Evolutionary conservation across 2,329 filamentous ascomycete genomes (phyloP).

Genomic region (Coniochaeta pulveracea): DNA sequence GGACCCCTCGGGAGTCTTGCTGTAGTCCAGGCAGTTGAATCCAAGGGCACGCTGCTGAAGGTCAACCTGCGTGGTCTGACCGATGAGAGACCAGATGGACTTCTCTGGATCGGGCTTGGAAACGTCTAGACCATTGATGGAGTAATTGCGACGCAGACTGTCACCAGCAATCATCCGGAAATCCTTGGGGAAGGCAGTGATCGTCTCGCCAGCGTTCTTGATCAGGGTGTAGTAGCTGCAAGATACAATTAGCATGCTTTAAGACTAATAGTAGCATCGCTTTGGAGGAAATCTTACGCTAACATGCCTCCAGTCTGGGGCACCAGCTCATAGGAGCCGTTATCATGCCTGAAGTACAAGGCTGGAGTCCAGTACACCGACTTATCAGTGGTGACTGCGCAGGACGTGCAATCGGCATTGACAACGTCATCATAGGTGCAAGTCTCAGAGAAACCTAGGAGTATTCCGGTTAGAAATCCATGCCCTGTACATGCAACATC

Average conservation of each 20-base stretch:
- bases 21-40: slow-evolving; percentile 92
- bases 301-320: slow-evolving; percentile 73
- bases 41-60: slow-evolving; percentile 74
- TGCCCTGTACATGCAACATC: not conserved
- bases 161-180: slow-evolving; percentile 80
- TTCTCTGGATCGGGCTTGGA: slow-evolving; percentile 53
- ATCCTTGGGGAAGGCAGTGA: slow-evolving; percentile 62
- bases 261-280: too few species aligned
- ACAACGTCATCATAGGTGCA: slow-evolving; percentile 46
- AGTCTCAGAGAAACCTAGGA: slow-evolving; percentile 51
- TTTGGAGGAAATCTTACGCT: slow-evolving; percentile 53
- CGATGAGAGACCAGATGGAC: slow-evolving; percentile 54
- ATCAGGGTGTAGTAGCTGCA: slow-evolving; percentile 75
- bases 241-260: not conserved
- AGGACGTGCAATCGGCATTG: slow-evolving; percentile 64
- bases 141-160: slow-evolving; percentile 56
- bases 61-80: slow-evolving; percentile 53
- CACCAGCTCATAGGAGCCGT: slow-evolving; percentile 58
- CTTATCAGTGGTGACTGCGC: slow-evolving; percentile 67
- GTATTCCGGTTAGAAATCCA: not conserved
- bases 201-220: slow-evolving; percentile 28
- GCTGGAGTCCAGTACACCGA: slow-evolving; percentile 82
- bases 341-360: slow-evolving; percentile 64
- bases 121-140: slow-evolving; percentile 55
- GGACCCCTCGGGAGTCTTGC: slow-evolving; percentile 51